phyloP scores from a whole-genome alignment of 2,329 filamentous ascomycete species.

The Paradendryphiella salina region DNA sequence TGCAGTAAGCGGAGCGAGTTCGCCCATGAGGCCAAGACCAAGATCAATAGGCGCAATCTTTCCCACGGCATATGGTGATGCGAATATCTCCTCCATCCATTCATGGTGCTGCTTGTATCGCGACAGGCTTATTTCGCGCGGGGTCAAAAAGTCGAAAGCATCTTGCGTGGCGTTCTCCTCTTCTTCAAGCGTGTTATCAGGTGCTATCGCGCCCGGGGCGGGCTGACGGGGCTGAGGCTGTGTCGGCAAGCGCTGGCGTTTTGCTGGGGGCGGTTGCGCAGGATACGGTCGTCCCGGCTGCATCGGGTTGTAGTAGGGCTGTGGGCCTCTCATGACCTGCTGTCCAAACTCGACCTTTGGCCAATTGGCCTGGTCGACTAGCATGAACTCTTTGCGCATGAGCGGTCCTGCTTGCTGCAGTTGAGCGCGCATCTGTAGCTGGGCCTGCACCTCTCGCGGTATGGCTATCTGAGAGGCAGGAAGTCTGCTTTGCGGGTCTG shows the following conservation, averaged over 20 bases:
- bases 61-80: slow-evolving; percentile 81
- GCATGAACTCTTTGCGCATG: slow-evolving; percentile 92
- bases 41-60: slow-evolving; percentile 88
- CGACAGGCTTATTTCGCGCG: slow-evolving; percentile 82
- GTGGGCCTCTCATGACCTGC: slow-evolving; percentile 30
- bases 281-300: slow-evolving; percentile 40
- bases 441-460: slow-evolving; percentile 60
- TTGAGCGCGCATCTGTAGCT: slow-evolving; percentile 63
- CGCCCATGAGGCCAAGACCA: slow-evolving; percentile 76
- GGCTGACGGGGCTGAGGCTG: slow-evolving; percentile 51
- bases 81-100: slow-evolving; percentile 98
- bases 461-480: slow-evolving; percentile 69
- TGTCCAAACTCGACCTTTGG: slow-evolving; percentile 76
- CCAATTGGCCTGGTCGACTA: slow-evolving; percentile 88
- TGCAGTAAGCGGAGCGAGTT: slow-evolving; percentile 77
- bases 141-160: slow-evolving; percentile 85
- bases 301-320: slow-evolving; percentile 44
- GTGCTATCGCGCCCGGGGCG: slow-evolving; percentile 24
- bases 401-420: slow-evolving; percentile 72
- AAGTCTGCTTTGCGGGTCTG: slow-evolving; percentile 73
- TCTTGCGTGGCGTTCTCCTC: slow-evolving; percentile 89
- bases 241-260: slow-evolving; percentile 50
- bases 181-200: slow-evolving; percentile 68
- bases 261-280: slow-evolving; percentile 51
- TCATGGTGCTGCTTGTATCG: slow-evolving; percentile 95